Evolutionary conservation across 208 protist species (phyloP), one percentile per base, ranked within the genome.

Genomic region (Leishmania braziliensis): DNA sequence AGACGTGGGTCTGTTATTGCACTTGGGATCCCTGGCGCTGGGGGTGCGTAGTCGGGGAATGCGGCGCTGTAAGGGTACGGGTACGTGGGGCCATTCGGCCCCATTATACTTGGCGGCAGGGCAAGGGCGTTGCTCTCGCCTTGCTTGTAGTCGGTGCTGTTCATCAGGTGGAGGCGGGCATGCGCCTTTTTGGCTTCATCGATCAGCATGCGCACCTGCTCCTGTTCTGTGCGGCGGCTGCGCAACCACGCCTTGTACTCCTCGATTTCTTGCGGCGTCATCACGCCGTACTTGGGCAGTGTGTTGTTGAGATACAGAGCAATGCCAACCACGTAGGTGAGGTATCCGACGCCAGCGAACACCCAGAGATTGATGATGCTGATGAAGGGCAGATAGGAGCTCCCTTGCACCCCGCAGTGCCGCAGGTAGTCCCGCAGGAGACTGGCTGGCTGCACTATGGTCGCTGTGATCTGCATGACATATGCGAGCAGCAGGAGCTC

Each of bases 201-300:
- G 23, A 89, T 84, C 29, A 88, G 77, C 33, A 81, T 79, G 62
- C 85, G 88, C 20, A 84, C 81, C 84, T 93, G 88, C 75, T 90
- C 84, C 6, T 88, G 75, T 78, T 90, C 84, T 23, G 69, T 73
- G 36, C 86, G 86, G 46, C 87, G 84, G 18, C 63, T 58, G 39
- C 87, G 87, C 83, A 94, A 84, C 90, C 92, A 94, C 39, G 76
- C 75, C 86, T 93, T 94, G 89, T 97, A 95, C 78, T 95, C 92
- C 16, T 79, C 87, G 74, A 93, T 93, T 77, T 97, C 91, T 16
- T 53, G 78, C 29, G 86, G 83, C 12, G 88, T 92, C 91, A 97
- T 94, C 75, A 95, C 84, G 39, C 92, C 92, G 74, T 95, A 95
- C 83, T 95, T 95, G 71, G 92, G 91, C 36, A 95, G 71, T 9